phyloP scores from a whole-genome alignment of 148 eudicot species.

The Camellia japonica region DNA sequence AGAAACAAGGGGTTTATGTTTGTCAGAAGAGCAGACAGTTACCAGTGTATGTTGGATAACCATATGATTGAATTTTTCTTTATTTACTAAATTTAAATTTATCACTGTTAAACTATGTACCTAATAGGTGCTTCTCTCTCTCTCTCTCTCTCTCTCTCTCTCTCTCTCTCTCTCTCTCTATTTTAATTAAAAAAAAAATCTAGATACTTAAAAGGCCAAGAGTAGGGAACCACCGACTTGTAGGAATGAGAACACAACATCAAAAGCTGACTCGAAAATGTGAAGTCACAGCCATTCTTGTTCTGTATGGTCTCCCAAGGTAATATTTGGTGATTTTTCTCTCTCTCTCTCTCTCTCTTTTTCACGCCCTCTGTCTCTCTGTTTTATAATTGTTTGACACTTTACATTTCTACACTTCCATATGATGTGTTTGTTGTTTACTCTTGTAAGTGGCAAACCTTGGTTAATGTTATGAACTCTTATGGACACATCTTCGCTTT shows the following conservation, averaged over 20 bases:
- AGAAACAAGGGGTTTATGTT: constrained; percentile 97
- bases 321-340: constrained; percentile 21
- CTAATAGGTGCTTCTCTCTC: not conserved
- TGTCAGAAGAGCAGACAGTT: constrained; percentile 98
- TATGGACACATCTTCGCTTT: not conserved
- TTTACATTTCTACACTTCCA: not conserved
- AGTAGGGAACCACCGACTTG: constrained; percentile 74
- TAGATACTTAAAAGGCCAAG: constrained; percentile 82
- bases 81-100: not conserved
- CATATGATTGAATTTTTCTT: not conserved
- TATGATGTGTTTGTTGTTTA: not conserved
- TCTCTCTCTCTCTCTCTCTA: too few species aligned
- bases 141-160: too few species aligned
- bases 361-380: not conserved
- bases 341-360: not conserved
- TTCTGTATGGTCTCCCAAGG: constrained; percentile 96
- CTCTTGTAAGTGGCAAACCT: not conserved
- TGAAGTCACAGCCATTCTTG: constrained; percentile 98
- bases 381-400: not conserved
- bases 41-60: constrained; percentile 56
- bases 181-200: constrained; percentile 4
- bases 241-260: constrained; percentile 88
- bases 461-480: not conserved
- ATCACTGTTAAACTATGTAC: not conserved
- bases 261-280: constrained; percentile 80